Conservation (phyloP, 2,329 filamentous ascomycete genomes). For the Stenocarpella maydis region DNA sequence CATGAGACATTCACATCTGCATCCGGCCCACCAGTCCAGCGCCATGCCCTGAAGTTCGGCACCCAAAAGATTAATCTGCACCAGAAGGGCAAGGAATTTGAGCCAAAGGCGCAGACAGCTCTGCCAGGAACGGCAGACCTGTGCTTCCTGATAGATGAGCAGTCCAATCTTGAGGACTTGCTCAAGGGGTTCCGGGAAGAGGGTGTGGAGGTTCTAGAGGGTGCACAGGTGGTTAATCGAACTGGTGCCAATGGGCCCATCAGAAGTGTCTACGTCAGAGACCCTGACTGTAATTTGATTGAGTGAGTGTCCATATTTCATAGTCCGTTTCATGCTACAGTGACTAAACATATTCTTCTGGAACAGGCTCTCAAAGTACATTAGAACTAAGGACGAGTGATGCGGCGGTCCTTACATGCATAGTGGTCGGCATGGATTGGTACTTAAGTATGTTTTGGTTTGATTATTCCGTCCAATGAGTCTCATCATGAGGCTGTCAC, state of each 20-base stretch:
- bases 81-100: constrained; percentile 64
- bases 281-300: constrained; percentile 69
- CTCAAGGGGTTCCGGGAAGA: constrained; percentile 50
- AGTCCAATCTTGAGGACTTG: constrained; percentile 53
- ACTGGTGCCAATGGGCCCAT: constrained; percentile 64
- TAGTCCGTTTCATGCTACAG: too few species aligned
- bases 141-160: constrained; percentile 64
- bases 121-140: constrained; percentile 66
- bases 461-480: too few species aligned
- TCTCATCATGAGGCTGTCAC: too few species aligned
- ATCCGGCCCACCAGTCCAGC: constrained; percentile 45
- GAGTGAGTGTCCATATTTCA: constrained; percentile 55
- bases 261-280: constrained; percentile 66
- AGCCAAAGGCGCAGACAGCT: constrained; percentile 63
- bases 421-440: too few species aligned
- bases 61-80: constrained; percentile 70
- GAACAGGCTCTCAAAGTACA: too few species aligned
- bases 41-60: constrained; percentile 65
- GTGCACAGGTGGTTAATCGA: constrained; percentile 58
- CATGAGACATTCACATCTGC: constrained; percentile 58
- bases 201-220: constrained; percentile 59
- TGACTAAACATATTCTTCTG: too few species aligned
- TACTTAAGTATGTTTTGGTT: too few species aligned
- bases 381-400: too few species aligned
- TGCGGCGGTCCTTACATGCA: too few species aligned